Base-by-base conservation (phyloP, 2,329 filamentous ascomycete species). In the Colletotrichum truncatum region DNA sequence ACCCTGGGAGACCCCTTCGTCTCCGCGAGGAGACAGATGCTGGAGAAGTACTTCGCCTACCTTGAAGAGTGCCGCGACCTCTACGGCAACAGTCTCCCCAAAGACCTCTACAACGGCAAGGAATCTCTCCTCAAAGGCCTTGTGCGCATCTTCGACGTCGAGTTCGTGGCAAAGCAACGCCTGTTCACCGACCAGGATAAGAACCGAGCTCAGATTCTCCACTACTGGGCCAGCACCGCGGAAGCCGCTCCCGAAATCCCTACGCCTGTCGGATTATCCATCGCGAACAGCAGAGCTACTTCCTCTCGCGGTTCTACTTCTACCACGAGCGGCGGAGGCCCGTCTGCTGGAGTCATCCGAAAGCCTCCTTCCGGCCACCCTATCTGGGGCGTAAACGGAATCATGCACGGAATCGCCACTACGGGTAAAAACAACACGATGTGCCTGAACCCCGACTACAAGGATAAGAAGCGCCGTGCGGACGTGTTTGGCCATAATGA, bases 401-500 rank as follows among this genome's bases (percentile, higher is more conserved):
- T 76, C 41, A 76, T 76, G 73, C 67, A 73, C 38, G 75, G 74
- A 16, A 6, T 77, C 2, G 45, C 68, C 2, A 36, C 66, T 36
- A 57, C 62, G 43, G 39, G 4, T 16, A 4, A 4, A 16, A 34
- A 5, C 26, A 53, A 46, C 14, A 28, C 43, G 30, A 4, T 49
- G 16, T 67, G 73, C 55, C 52, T 70, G 21, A 67, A 75, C 60
- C 68, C 63, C 1, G 7, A 48, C 1, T 71, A 56, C 34, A 5
- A 18, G 0, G 0, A 63, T 43, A 11, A 58, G 8, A 65, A 70
- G 39, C 66, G 56, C 1, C 10, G 49, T 2, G 67, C 70, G 8
- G 60, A 69, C 4, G 62, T 71, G 1, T 67, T 25, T 16, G 65
- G 74, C 12, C 66, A 79, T 67, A 82, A 81, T 68, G 73, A 73